A percentile compares a stretch with the other conserved stretches of the same genome.
Evolutionary conservation across 257 asterid genomes (phyloP).

Genomic region (Cynanchum wilfordii): DNA sequence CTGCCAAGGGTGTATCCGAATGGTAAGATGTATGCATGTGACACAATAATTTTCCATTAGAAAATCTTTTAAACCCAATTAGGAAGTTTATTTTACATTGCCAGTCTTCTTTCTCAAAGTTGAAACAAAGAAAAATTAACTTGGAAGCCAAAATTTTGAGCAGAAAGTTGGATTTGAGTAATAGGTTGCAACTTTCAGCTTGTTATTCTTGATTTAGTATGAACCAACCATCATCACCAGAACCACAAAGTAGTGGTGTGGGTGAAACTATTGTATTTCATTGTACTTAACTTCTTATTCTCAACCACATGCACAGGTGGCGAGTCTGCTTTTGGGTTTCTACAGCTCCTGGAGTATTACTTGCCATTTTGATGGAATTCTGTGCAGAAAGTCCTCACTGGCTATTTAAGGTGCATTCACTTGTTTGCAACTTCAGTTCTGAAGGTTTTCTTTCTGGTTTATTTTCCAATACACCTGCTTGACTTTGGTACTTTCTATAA

Average conservation of each 20-base stretch:
- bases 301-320: slow-evolving; percentile 60
- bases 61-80: background rate
- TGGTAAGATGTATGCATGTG: slow-evolving; percentile 51
- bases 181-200: background rate
- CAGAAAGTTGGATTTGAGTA: background rate
- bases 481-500: background rate
- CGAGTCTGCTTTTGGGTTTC: slow-evolving; percentile 94
- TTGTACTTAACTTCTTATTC: background rate
- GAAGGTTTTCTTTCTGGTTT: background rate
- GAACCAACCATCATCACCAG: background rate
- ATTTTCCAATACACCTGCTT: background rate
- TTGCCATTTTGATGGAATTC: slow-evolving; percentile 70
- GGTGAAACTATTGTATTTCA: background rate
- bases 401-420: slow-evolving; percentile 69
- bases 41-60: background rate
- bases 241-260: background rate
- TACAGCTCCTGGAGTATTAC: slow-evolving; percentile 71
- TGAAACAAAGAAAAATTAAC: background rate
- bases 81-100: background rate
- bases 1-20: slow-evolving; percentile 58
- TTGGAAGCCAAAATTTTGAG: background rate
- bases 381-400: slow-evolving; percentile 91
- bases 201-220: background rate
- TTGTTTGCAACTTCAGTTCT: background rate
- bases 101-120: background rate